Conservation (phyloP, 2,329 filamentous ascomycete species). For the Pyrenochaeta sp. region DNA sequence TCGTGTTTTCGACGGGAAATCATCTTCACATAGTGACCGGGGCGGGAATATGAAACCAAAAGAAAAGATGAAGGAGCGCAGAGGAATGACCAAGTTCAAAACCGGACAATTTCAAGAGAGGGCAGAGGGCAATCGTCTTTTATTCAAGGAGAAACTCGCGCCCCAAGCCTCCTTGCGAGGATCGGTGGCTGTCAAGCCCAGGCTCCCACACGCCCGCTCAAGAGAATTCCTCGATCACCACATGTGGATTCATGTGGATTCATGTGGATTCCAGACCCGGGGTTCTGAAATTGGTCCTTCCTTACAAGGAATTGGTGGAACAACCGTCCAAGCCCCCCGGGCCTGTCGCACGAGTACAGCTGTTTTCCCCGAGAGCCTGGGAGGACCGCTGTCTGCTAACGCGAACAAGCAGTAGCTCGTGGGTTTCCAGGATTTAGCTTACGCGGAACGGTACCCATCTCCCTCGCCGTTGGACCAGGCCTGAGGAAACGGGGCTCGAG, state of each 20-base stretch:
- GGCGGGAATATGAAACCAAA: constrained; percentile 14
- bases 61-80: constrained; percentile 10
- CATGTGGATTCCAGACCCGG: constrained; percentile 25
- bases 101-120: too few species aligned
- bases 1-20: constrained; percentile 31
- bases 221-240: constrained; percentile 22
- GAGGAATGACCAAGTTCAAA: constrained; percentile 14
- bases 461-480: constrained; percentile 5
- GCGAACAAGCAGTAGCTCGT: constrained; percentile 13
- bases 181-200: constrained; percentile 27
- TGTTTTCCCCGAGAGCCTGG: constrained; percentile 27
- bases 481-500: constrained; percentile 1
- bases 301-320: constrained; percentile 37
- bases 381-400: constrained; percentile 27
- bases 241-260: too few species aligned
- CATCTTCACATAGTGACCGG: constrained; percentile 29
- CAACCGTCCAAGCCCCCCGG: constrained; percentile 22
- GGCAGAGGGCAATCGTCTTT: constrained; percentile 11
- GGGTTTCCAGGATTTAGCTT: constrained; percentile 13
- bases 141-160: constrained; percentile 17
- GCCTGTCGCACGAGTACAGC: constrained; percentile 23
- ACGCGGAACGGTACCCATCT: constrained; percentile 12
- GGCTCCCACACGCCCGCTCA: constrained; percentile 14
- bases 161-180: constrained; percentile 17
- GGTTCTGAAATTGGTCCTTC: constrained; percentile 23